These are phyloP conservation scores for Kandelia obovata DNA, from an alignment of 345 rosid genomes.

Conservation along the genomic window DNA sequence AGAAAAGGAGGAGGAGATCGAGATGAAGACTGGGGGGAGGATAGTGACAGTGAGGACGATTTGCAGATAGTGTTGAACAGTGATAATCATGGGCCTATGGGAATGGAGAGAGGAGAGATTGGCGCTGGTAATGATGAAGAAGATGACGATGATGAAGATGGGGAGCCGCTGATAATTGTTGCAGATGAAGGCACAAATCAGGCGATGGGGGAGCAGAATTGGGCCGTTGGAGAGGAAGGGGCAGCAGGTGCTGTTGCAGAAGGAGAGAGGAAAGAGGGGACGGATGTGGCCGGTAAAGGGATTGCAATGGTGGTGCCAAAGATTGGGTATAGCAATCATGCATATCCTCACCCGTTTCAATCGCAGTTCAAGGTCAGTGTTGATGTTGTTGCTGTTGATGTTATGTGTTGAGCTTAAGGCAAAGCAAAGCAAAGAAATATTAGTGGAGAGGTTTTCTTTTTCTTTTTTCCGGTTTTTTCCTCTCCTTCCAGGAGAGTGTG, in stretches of 20 bases:
- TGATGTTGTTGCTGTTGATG: slow-evolving; percentile 22
- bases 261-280: slow-evolving; percentile 57
- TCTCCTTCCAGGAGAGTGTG: background rate
- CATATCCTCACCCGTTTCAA: slow-evolving; percentile 86
- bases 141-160: slow-evolving; percentile 52
- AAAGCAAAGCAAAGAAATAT: slow-evolving; percentile 8
- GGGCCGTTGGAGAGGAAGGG: slow-evolving; percentile 51
- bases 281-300: slow-evolving; percentile 37
- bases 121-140: slow-evolving; percentile 36
- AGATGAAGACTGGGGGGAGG: slow-evolving; percentile 50
- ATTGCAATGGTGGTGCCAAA: slow-evolving; percentile 38
- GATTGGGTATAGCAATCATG: slow-evolving; percentile 78
- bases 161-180: slow-evolving; percentile 70
- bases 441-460: slow-evolving; percentile 3
- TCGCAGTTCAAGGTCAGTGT: slow-evolving; percentile 99
- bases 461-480: background rate
- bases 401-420: slow-evolving; percentile 16
- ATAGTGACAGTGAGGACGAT: slow-evolving; percentile 97
- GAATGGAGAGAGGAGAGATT: slow-evolving; percentile 45
- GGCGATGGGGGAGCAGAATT: slow-evolving; percentile 57
- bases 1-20: slow-evolving; percentile 37
- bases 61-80: slow-evolving; percentile 90
- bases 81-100: slow-evolving; percentile 48
- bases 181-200: slow-evolving; percentile 56
- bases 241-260: slow-evolving; percentile 23